phyloP scores from a whole-genome alignment of 2,329 filamentous ascomycete genomes.

The Diaporthe nobilis region DNA sequence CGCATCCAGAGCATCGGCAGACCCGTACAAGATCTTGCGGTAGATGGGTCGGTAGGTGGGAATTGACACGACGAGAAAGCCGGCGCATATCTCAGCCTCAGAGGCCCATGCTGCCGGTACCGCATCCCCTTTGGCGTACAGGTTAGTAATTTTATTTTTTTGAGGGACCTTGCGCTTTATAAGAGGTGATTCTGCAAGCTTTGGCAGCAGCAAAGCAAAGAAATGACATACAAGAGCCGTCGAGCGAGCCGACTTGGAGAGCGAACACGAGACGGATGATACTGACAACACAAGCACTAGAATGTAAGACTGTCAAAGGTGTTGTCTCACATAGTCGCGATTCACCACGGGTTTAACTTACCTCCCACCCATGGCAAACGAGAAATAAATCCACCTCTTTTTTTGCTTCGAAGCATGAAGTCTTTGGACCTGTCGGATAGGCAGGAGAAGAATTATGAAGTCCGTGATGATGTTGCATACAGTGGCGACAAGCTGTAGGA shows the following conservation, averaged over 20 bases:
- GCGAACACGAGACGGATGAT: constrained; percentile 1
- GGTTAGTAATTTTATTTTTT: not conserved
- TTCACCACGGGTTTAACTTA: not conserved
- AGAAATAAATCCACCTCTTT: not conserved
- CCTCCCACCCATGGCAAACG: not conserved
- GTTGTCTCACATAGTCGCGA: no score
- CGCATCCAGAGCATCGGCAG: not conserved
- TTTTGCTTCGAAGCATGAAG: not conserved
- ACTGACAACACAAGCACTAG: not conserved
- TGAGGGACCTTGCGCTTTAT: not conserved
- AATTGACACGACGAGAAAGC: constrained; percentile 2
- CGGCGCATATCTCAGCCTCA: not conserved
- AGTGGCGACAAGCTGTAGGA: not conserved
- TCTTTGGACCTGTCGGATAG: not conserved
- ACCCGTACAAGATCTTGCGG: not conserved
- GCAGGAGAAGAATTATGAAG: not conserved
- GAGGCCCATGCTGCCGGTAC: not conserved
- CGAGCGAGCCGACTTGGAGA: not conserved
- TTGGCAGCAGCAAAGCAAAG: not conserved
- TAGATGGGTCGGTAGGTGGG: not conserved
- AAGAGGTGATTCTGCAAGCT: not conserved
- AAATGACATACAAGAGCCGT: not conserved
- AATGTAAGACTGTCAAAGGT: not conserved
- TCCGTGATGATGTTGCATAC: not conserved
- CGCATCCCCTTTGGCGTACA: not conserved